Conservation (phyloP, 208 protist genomes). For the Perkinsela sp. region DNA sequence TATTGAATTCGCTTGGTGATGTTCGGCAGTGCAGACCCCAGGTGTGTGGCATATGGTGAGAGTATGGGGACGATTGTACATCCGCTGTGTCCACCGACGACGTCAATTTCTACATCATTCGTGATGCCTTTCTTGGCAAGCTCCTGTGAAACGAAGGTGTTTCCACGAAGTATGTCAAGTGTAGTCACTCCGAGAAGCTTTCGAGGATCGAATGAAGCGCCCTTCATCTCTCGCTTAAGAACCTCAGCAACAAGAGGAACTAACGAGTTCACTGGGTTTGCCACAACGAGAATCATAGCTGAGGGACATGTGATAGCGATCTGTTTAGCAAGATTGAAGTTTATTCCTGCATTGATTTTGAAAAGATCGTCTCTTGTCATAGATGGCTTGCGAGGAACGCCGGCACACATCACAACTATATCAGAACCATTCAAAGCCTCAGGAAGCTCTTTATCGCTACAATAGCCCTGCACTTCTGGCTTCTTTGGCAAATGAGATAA, state of each 20-base stretch:
- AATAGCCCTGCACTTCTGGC: constrained; percentile 27
- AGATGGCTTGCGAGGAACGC: constrained; percentile 78
- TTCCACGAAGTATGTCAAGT: constrained; percentile 66
- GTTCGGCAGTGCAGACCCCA: constrained; percentile 15
- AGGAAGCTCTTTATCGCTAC: constrained; percentile 24
- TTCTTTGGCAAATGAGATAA: constrained; percentile 59
- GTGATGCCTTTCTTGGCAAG: constrained; percentile 1
- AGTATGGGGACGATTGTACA: constrained; percentile 74
- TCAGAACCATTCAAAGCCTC: constrained; percentile 30
- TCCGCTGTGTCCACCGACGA: constrained; percentile 80
- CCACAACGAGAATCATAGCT: constrained; percentile 66
- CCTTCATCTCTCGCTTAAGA: constrained; percentile 24
- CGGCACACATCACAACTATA: constrained; percentile 72
- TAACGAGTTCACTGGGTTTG: constrained; percentile 86
- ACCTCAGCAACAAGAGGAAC: constrained; percentile 70
- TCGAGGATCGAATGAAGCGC: constrained; percentile 52
- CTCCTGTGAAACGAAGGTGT: constrained; percentile 39
- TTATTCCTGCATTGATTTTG: constrained; percentile 75
- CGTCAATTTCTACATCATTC: constrained; percentile 44
- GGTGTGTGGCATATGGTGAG: constrained; percentile 13
- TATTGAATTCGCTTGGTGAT: constrained; percentile 66
- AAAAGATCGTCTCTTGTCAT: constrained; percentile 88
- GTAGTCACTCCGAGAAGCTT: constrained; percentile 65
- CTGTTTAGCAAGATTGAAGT: constrained; percentile 50
- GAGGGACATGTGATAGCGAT: constrained; percentile 48